Conservation (phyloP, 139 green algal species). For the Closterium sp. region DNA sequence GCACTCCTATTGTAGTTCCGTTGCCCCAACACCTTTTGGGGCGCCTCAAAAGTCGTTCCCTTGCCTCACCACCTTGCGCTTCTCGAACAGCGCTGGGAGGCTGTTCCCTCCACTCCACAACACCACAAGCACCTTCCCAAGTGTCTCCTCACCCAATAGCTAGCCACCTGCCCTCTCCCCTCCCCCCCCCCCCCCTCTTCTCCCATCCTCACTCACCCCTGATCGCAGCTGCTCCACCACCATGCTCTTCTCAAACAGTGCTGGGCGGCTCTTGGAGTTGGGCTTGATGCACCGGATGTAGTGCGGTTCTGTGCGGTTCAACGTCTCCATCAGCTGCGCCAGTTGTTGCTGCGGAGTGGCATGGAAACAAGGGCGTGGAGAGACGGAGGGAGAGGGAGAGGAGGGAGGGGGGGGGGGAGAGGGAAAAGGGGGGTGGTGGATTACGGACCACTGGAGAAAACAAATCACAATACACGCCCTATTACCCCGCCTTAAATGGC, state of each 20-base stretch:
- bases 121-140: neutral
- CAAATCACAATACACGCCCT: too few relatives aligned
- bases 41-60: too few relatives aligned
- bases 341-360: constrained; percentile 68
- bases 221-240: constrained; percentile 95
- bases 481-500: too few relatives aligned
- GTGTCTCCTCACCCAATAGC: too few relatives aligned
- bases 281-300: constrained; percentile 99
- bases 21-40: too few relatives aligned
- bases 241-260: constrained; percentile 84
- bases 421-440: too few relatives aligned
- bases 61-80: constrained; percentile 87
- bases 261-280: constrained; percentile 75
- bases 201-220: constrained; percentile 51
- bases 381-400: too few relatives aligned
- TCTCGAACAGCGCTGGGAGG: constrained; percentile 81
- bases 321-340: constrained; percentile 86
- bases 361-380: neutral
- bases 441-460: too few relatives aligned
- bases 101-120: constrained; percentile 29
- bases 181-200: too few relatives aligned
- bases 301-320: constrained; percentile 90
- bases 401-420: too few relatives aligned
- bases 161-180: too few relatives aligned
- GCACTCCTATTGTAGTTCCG: neutral